A percentile compares a stretch with the other conserved stretches of the same genome.
Evolutionary conservation across 2,329 filamentous ascomycete species (phyloP).

Genomic region (Apiospora aurea): DNA sequence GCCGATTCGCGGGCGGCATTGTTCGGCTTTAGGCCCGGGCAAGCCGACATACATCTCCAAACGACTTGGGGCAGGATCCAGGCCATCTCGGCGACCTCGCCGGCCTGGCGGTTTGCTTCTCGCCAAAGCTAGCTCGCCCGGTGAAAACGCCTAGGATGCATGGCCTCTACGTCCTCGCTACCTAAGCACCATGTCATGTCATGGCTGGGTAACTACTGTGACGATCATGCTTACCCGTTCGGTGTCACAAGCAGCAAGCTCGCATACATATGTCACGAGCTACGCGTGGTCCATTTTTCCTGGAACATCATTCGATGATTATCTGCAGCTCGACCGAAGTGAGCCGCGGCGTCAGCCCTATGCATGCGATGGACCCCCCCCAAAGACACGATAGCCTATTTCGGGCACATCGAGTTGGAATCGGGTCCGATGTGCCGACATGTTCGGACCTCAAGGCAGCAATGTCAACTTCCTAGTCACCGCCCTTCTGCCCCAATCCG

Average conservation of each 20-base stretch:
- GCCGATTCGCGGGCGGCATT: background rate
- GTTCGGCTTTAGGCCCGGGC: conserved; percentile 2
- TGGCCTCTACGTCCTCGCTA: background rate
- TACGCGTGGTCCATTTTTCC: background rate
- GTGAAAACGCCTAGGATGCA: background rate
- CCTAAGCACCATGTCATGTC: background rate
- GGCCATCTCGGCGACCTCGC: background rate
- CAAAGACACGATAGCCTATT: background rate
- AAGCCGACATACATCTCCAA: background rate
- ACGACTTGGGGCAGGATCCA: background rate
- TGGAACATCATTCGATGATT: background rate
- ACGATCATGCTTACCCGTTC: background rate
- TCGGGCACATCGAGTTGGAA: background rate
- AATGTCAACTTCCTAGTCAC: conserved; percentile 17
- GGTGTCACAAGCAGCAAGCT: background rate
- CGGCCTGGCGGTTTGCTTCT: background rate
- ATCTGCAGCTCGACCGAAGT: background rate
- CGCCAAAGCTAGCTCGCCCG: background rate
- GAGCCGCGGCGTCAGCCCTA: conserved; percentile 19
- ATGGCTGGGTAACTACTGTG: background rate
- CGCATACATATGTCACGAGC: conserved; percentile 4
- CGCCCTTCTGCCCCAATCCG: conserved; percentile 1
- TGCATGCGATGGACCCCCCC: background rate
- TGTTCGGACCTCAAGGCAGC: conserved; percentile 8
- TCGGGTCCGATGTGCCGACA: background rate